Evolutionary conservation across 164 flowering plant genomes (phyloP), one percentile per base, ranked within the genome.

Genomic region (grape (Vitis vinifera)): DNA sequence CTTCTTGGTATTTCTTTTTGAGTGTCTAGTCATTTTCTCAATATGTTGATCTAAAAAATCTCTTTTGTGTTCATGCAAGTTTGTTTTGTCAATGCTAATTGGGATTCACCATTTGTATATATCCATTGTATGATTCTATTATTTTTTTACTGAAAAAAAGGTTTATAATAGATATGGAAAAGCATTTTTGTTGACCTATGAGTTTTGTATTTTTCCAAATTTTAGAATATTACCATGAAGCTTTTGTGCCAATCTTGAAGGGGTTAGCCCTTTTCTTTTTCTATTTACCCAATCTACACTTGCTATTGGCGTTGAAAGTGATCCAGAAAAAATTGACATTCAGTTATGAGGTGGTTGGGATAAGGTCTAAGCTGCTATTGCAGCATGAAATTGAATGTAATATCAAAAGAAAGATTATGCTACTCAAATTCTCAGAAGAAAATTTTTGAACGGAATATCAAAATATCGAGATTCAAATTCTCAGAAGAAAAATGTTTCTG

Each of bases 41-140:
- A 23, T 51, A 44, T 62, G 37, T 23, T 51, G 60, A 80, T 79
- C 94, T 88, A 88, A 88, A 84, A 71, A 77, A 68, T 88, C 81
- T 87, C 72, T 84, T 88, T 87, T 80, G 73, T 89, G 82, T 88
- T 82, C 85, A 74, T 89, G 98, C 98, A 93, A 96, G 93, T 93
- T 80, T 84, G 81, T 87, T 85, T 68, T 78, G 73, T 76, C 78
- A 79, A 86, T 59, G 84, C 81, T 88, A 86, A 85, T 78, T 75
- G 69, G 77, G 81, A 75, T 75, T 71, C 79, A 80, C 66, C 76
- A 15, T 76, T 70, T 84, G 87, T 90, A 76, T 23, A 23, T 74
- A 82, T 77, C 73, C 75, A 55, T 72, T 79, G 78, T 74, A 68
- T 75, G 71, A 76, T 71, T 71, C 66, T 71, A 63, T 77, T 62